Evolutionary conservation across 2,329 filamentous ascomycete species (phyloP).

Genomic region (Clonostachys solani): DNA sequence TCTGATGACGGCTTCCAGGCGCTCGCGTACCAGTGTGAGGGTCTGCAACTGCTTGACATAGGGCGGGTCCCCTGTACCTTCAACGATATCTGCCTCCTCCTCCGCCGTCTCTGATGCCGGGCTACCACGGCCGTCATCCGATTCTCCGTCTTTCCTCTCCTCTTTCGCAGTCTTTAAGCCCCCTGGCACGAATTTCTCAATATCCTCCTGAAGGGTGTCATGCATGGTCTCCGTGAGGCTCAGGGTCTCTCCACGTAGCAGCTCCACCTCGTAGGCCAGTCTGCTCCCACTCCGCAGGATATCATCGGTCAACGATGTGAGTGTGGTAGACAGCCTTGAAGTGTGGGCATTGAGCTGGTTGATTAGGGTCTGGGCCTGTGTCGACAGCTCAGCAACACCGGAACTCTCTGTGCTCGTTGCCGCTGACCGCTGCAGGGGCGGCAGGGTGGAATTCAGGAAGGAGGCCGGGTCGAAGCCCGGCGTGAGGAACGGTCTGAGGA

Average conservation of each 20-base stretch:
- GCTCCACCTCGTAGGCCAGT: conserved; percentile 90
- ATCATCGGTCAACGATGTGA: conserved; percentile 91
- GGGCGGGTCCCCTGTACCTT: conserved; percentile 43
- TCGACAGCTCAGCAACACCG: conserved; percentile 67
- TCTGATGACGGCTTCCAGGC: conserved; percentile 86
- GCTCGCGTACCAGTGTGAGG: conserved; percentile 73
- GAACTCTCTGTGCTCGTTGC: not conserved
- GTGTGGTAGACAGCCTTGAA: conserved; percentile 70
- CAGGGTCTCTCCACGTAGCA: conserved; percentile 82
- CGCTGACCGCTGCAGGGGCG: conserved; percentile 48
- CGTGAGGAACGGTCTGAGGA: conserved; percentile 70
- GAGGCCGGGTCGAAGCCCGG: conserved; percentile 77
- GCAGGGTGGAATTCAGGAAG: conserved; percentile 78
- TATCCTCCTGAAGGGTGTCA: conserved; percentile 67
- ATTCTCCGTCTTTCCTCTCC: conserved; percentile 8
- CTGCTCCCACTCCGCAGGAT: conserved; percentile 86
- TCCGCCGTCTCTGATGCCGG: conserved; percentile 6
- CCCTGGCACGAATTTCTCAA: conserved; percentile 65
- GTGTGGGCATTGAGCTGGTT: conserved; percentile 88
- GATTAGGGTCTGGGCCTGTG: conserved; percentile 78
- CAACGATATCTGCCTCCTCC: conserved; percentile 1
- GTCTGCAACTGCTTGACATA: conserved; percentile 79
- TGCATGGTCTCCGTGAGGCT: conserved; percentile 75
- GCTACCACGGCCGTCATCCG: not conserved
- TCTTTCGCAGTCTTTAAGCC: conserved; percentile 30